Conservation (phyloP, 192 early-diverging fungal genomes). For the Powellomyces hirtus region DNA sequence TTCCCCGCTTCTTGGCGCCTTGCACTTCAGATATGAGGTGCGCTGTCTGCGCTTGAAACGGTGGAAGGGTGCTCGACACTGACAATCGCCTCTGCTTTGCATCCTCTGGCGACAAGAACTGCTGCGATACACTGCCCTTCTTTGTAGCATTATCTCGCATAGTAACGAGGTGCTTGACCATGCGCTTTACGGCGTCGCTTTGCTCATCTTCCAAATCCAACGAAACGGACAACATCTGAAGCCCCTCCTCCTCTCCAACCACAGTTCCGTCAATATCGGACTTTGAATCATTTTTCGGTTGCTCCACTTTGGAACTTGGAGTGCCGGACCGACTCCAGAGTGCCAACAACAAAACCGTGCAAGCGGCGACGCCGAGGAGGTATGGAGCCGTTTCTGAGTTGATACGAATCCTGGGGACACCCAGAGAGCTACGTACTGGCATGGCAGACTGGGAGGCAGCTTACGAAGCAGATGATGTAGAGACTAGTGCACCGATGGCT, state of each 20-base stretch:
- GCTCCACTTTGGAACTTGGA: background rate
- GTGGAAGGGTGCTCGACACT: slow-evolving; percentile 3
- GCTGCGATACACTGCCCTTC: background rate
- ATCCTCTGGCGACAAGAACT: background rate
- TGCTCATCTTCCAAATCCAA: background rate
- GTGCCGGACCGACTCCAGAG: background rate
- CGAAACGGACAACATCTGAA: background rate
- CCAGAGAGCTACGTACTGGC: background rate
- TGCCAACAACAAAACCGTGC: background rate
- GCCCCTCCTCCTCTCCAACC: background rate
- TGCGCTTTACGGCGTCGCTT: background rate
- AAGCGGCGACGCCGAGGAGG: background rate
- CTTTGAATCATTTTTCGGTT: background rate
- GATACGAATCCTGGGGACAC: background rate
- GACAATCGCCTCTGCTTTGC: background rate
- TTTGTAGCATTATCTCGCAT: background rate
- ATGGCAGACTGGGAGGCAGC: background rate
- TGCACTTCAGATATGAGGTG: slow-evolving; percentile 33
- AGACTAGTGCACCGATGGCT: background rate
- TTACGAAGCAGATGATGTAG: background rate
- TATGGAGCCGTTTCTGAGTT: slow-evolving; percentile 1
- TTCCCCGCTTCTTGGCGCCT: slow-evolving; percentile 10
- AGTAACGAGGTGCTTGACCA: background rate
- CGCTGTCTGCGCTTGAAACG: slow-evolving; percentile 32
- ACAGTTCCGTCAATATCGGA: background rate